Evolutionary conservation across 2,329 filamentous ascomycete genomes (phyloP), one percentile per base, ranked within the genome.

Genomic region (Aspergillus sclerotialis): DNA sequence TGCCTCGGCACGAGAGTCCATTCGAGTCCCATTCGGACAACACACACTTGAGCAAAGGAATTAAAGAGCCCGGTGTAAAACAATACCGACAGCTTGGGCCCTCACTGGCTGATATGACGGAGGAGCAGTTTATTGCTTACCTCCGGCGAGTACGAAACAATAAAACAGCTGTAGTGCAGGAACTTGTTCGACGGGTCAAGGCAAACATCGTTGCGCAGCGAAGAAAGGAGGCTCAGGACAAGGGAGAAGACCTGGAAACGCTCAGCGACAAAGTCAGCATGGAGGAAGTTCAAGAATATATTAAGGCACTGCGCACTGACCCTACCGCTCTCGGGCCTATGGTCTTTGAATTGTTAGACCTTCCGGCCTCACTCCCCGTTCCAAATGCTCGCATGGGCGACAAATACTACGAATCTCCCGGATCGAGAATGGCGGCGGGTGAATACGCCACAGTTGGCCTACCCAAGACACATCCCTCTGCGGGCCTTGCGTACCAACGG

Each of bases 391-490:
- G 62, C 16, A 51, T 61, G 16, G 52, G 51, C 26, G 34, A 39
- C 15, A 52, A 50, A 25, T 55, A 58, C 44, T 69, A 50, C 53
- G 51, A 46, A 42, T 56, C 43, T 41, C 64, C 40, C 10, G 54
- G 46, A 26, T 58, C 49, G 30, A 59, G 56, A 30, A 41, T 60
- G 30, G 55, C 53, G 16, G 57, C 67, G 6, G 39, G 59, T 7
- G 62, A 64, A 37, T 73, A 72, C 46, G 61, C 60, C 21, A 48
- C 55, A 19, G 54, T 54, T 17, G 72, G 71, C 3, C 74, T 74
- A 13, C 74, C 76, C 1, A 71, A 70, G 38, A 82, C 79, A 6
- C 79, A 83, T 55, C 78, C 79, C 3, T 78, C 75, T 4, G 78
- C 75, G 4, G 79, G 79, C 42, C 63, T 83, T 4, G 72, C 73